Conservation (phyloP, 106 monocot genomes). For the Phalaenopsis aphrodite region DNA sequence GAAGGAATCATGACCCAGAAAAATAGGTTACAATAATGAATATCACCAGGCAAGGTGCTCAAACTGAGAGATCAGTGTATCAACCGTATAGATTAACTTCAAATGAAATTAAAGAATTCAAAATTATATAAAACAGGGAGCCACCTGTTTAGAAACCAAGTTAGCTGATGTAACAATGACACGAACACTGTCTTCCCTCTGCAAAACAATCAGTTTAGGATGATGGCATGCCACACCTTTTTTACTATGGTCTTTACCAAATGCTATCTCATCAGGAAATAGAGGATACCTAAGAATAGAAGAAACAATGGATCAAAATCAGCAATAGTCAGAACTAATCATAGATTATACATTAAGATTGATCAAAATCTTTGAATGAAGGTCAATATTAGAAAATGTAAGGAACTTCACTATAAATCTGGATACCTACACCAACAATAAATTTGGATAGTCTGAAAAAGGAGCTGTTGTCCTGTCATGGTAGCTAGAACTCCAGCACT, state of each 20-base stretch:
- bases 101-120: neutral
- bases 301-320: too few relatives aligned
- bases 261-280: slow-evolving; percentile 79
- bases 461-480: slow-evolving; percentile 50
- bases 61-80: neutral
- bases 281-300: slow-evolving; percentile 47
- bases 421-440: slow-evolving; percentile 55
- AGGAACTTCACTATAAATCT: slow-evolving; percentile 1
- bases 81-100: neutral
- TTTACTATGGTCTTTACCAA: slow-evolving; percentile 67
- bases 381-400: neutral
- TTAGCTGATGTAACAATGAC: slow-evolving; percentile 67
- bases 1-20: too few relatives aligned
- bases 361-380: neutral
- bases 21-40: too few relatives aligned
- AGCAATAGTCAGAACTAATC: too few relatives aligned
- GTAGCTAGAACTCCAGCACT: slow-evolving; percentile 51
- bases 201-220: slow-evolving; percentile 74
- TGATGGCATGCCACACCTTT: slow-evolving; percentile 88
- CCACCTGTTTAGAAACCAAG: slow-evolving; percentile 71
- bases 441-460: slow-evolving; percentile 55
- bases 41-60: neutral
- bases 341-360: neutral
- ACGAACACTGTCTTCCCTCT: slow-evolving; percentile 45
- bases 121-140: neutral